Percentiles rank a stretch among this genome's conserved stretches.
Evolutionary conservation across 306 rosid species (phyloP).

Genomic region (Cicer yamashitae): DNA sequence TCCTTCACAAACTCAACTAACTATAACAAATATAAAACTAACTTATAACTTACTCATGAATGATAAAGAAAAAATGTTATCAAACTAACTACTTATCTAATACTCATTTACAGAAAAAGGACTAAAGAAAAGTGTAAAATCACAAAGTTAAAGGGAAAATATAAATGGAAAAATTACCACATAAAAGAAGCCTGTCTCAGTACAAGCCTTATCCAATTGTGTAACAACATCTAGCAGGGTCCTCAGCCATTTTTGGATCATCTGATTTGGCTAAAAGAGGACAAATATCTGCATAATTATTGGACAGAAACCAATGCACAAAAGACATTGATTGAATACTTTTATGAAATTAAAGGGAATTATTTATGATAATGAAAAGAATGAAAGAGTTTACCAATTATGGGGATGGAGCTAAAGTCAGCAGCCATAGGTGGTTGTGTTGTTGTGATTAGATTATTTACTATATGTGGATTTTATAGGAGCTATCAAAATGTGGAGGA

Average conservation of each 20-base stretch:
- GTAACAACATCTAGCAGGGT: slow-evolving; percentile 66
- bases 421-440: slow-evolving; percentile 59
- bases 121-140: too few relatives aligned
- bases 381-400: slow-evolving; percentile 63
- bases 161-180: slow-evolving; percentile 59
- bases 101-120: too few relatives aligned
- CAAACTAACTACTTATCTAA: too few relatives aligned
- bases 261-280: slow-evolving; percentile 71
- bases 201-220: slow-evolving; percentile 83
- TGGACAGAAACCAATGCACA: neutral
- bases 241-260: slow-evolving; percentile 72
- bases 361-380: neutral
- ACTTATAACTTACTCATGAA: too few relatives aligned
- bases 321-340: neutral
- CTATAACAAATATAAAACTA: too few relatives aligned
- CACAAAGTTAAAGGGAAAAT: too few relatives aligned
- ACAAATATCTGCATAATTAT: slow-evolving; percentile 62
- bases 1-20: too few relatives aligned
- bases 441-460: too few relatives aligned
- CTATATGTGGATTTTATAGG: too few relatives aligned
- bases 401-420: slow-evolving; percentile 76
- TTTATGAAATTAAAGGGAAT: neutral
- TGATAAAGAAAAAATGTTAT: too few relatives aligned
- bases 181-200: slow-evolving; percentile 88
- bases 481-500: too few relatives aligned